These are phyloP conservation scores for Liriodendron chinense DNA, from an alignment of 164 flowering plant species.

Conservation along the genomic window DNA sequence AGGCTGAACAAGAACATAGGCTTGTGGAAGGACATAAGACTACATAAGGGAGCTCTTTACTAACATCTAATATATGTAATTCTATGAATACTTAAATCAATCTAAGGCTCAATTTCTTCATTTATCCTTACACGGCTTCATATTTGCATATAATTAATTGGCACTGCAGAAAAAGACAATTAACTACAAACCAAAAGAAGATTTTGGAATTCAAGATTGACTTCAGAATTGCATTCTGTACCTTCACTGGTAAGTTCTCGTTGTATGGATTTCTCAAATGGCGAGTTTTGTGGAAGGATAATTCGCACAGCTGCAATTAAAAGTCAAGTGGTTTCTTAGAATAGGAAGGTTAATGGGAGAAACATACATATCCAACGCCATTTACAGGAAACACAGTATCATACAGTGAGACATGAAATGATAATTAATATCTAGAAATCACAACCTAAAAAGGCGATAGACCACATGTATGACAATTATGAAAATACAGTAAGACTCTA, in stretches of 20 bases:
- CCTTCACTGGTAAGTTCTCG: constrained; percentile 97
- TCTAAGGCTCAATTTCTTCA: too few species aligned
- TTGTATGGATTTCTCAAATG: constrained; percentile 91
- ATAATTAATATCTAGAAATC: not conserved
- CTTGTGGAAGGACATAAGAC: too few species aligned
- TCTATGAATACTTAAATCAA: too few species aligned
- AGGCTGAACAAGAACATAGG: too few species aligned
- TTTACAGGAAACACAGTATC: not conserved
- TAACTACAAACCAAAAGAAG: not conserved
- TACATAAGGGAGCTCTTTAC: too few species aligned
- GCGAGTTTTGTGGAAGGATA: constrained; percentile 90
- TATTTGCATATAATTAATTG: too few species aligned
- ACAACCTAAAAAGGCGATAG: too few species aligned
- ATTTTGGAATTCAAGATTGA: not conserved
- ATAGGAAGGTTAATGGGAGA: not conserved
- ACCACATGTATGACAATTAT: too few species aligned
- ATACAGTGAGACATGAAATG: not conserved
- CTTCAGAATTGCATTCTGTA: constrained; percentile 18
- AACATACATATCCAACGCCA: not conserved
- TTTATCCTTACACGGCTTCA: too few species aligned
- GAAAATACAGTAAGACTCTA: too few species aligned
- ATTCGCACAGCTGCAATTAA: constrained; percentile 77
- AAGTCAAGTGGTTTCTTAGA: not conserved
- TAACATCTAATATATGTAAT: too few species aligned
- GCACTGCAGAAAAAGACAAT: too few species aligned